Conservation (phyloP, 2,329 filamentous ascomycete species). For the Myriosclerotinia curreyana region DNA sequence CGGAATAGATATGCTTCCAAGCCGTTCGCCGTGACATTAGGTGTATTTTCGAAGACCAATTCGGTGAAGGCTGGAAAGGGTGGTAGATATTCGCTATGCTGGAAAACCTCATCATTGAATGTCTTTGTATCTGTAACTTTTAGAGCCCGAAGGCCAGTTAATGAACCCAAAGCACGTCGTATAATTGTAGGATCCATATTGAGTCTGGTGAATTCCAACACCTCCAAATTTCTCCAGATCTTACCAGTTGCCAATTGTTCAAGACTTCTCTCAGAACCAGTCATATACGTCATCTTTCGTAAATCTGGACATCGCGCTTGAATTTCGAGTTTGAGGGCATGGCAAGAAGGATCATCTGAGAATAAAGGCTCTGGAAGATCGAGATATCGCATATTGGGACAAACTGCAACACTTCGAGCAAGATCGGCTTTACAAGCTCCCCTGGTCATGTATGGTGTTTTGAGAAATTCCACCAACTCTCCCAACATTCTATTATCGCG, state of each 20-base stretch:
- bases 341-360: constrained; percentile 71
- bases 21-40: constrained; percentile 68
- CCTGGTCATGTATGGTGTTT: constrained; percentile 91
- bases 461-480: constrained; percentile 70
- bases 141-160: constrained; percentile 68
- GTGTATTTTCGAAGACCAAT: constrained; percentile 68
- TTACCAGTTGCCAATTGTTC: constrained; percentile 63
- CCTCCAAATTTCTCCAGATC: constrained; percentile 68
- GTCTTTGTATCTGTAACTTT: constrained; percentile 68
- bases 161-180: constrained; percentile 65
- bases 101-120: constrained; percentile 76
- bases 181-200: constrained; percentile 68
- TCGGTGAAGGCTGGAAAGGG: constrained; percentile 72
- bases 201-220: constrained; percentile 66
- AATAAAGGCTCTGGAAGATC: constrained; percentile 89
- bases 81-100: constrained; percentile 60
- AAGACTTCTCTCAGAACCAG: constrained; percentile 75
- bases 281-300: constrained; percentile 82
- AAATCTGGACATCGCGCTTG: constrained; percentile 80
- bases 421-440: constrained; percentile 79
- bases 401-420: constrained; percentile 78
- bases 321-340: constrained; percentile 76
- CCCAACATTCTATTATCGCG: constrained; percentile 71
- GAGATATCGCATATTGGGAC: constrained; percentile 82
- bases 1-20: constrained; percentile 65